Evolutionary conservation across 2,329 filamentous ascomycete genomes (phyloP), one percentile per base, ranked within the genome.

Genomic region (Graphiopsis chlorocephala): DNA sequence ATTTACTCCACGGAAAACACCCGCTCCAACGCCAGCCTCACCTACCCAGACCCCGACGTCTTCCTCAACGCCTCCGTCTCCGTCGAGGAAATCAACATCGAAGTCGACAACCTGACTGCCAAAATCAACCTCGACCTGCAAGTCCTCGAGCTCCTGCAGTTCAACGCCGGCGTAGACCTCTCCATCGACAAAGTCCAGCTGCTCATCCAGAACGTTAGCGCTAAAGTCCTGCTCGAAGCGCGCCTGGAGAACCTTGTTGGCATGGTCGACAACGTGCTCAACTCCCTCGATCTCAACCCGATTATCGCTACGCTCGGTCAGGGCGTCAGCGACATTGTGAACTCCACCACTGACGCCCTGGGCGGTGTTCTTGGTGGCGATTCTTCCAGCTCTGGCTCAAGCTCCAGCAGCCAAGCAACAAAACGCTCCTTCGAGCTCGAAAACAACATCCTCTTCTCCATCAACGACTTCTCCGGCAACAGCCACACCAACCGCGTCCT

Each of bases 81-180:
- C 61, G 84, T 88, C 8, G 83, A 84, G 67, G 81, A 85, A 71
- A 88, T 88, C 75, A 79, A 81, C 72, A 81, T 88, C 64, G 79
- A 83, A 57, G 86, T 88, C 14, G 78, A 84, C 65, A 87, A 88
- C 70, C 79, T 88, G 63, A 85, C 84, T 1, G 65, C 65, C 26
- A 61, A 68, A 26, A 61, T 68, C 62, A 69, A 81, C 86, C 74
- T 88, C 86, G 71, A 78, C 87, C 33, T 65, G 17, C 82, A 86
- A 72, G 85, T 88, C 11, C 78, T 87, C 47, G 80, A 82, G 66
- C 78, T 88, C 52, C 81, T 88, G 52, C 77, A 82, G 64, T 87
- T 88, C 79, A 86, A 83, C 68, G 86, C 86, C 2, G 86, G 86
- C 53, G 85, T 88, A 42, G 83, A 86, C 71, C 79, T 84, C 2